These are phyloP conservation scores for Malbranchea cinnamomea DNA, from an alignment of 2,329 filamentous ascomycete genomes.

Conservation along the genomic window DNA sequence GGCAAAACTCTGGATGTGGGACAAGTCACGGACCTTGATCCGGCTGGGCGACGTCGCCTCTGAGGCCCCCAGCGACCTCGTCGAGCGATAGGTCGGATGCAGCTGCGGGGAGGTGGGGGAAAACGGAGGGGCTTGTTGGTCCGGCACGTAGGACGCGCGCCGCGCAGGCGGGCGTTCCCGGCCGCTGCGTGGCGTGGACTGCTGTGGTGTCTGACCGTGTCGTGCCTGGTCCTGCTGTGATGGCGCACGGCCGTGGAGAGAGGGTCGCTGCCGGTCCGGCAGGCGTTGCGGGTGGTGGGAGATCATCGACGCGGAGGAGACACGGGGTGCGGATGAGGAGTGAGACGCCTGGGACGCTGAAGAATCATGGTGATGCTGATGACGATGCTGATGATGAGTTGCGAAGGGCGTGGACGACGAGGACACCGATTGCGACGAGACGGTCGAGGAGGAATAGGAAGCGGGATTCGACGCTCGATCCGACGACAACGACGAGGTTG, in stretches of 20 bases:
- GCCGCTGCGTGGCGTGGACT: not conserved
- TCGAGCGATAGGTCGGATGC: conserved; percentile 30
- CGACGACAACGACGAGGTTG: conserved; percentile 10
- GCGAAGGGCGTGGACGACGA: not conserved
- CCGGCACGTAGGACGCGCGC: not conserved
- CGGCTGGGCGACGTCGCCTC: conserved; percentile 36
- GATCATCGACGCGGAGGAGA: conserved; percentile 5
- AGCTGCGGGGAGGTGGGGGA: conserved; percentile 32
- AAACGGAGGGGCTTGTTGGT: conserved; percentile 15
- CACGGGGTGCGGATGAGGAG: conserved; percentile 16
- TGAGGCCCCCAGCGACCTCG: conserved; percentile 28
- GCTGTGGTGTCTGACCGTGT: not conserved
- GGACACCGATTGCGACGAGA: conserved; percentile 1
- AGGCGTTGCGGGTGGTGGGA: conserved; percentile 2
- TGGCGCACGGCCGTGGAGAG: conserved; percentile 9
- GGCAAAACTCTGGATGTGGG: conserved; percentile 80
- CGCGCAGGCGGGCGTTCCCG: not conserved
- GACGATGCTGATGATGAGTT: conserved; percentile 4
- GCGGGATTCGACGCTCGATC: conserved; percentile 6
- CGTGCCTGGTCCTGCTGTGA: conserved; percentile 10
- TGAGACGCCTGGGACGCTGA: conserved; percentile 36
- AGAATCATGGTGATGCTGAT: conserved; percentile 4
- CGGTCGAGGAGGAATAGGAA: conserved; percentile 13
- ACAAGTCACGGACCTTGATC: conserved; percentile 75
- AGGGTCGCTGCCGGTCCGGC: conserved; percentile 1